Evolutionary conservation across 2,329 filamentous ascomycete genomes (phyloP).

Genomic region (Eutypa lata): DNA sequence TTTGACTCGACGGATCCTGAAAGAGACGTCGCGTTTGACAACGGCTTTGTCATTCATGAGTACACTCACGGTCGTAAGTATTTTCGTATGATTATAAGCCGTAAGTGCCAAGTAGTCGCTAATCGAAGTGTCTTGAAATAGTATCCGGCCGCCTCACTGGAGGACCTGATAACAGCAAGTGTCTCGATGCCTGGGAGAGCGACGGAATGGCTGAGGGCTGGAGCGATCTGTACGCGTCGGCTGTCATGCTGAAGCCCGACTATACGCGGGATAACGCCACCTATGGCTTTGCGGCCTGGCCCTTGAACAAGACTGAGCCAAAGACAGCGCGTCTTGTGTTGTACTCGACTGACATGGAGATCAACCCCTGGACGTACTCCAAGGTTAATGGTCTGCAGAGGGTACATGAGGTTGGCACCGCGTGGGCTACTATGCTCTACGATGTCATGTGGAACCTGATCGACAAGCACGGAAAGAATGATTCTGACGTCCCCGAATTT

Average conservation of each 20-base stretch:
- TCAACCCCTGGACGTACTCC: slow-evolving; percentile 50
- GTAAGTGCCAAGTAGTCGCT: too few species aligned
- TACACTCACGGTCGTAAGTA: slow-evolving; percentile 42
- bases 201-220: slow-evolving; percentile 59
- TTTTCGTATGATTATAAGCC: too few species aligned
- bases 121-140: slow-evolving; percentile 7
- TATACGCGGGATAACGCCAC: slow-evolving; percentile 41
- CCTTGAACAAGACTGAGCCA: slow-evolving; percentile 36
- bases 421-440: slow-evolving; percentile 52
- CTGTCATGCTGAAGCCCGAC: slow-evolving; percentile 42
- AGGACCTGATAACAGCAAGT: slow-evolving; percentile 46
- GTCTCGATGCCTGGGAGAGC: slow-evolving; percentile 43
- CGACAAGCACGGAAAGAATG: slow-evolving; percentile 52
- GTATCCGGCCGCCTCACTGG: slow-evolving; percentile 52
- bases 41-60: slow-evolving; percentile 54
- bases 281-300: slow-evolving; percentile 50
- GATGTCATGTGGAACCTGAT: slow-evolving; percentile 58
- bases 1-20: slow-evolving; percentile 40
- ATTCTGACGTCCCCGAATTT: slow-evolving; percentile 38
- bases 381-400: slow-evolving; percentile 34
- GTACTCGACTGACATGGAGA: slow-evolving; percentile 47
- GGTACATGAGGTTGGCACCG: slow-evolving; percentile 48
- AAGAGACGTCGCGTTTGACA: slow-evolving; percentile 50
- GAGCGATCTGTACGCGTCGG: slow-evolving; percentile 54
- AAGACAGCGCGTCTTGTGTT: slow-evolving; percentile 44